Evolutionary conservation across 331 rosid genomes (phyloP).

Genomic region (Acacia pycnantha): DNA sequence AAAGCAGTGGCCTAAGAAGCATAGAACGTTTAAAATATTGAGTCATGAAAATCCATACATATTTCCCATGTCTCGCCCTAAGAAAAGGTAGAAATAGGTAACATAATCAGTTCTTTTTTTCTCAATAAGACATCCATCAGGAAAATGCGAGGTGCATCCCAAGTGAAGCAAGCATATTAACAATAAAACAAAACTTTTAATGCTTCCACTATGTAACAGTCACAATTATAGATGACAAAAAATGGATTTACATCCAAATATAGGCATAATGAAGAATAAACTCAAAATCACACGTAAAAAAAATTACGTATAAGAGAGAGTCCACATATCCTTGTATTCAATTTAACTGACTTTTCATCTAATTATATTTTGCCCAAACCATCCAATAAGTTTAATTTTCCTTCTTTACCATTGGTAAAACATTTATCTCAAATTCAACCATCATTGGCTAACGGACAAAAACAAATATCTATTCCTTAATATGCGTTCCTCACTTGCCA

Average conservation of each 20-base stretch:
- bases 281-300: neutral
- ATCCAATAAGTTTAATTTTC: neutral
- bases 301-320: neutral
- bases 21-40: neutral
- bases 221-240: neutral
- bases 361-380: neutral
- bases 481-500: neutral
- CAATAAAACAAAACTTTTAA: neutral
- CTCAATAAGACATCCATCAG: neutral
- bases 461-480: neutral
- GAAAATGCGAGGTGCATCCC: neutral
- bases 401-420: neutral
- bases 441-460: neutral
- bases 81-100: neutral
- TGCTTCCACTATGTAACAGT: neutral
- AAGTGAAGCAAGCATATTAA: neutral
- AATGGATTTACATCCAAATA: neutral
- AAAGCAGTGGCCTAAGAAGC: constrained; percentile 15
- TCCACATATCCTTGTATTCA: neutral
- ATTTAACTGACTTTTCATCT: neutral
- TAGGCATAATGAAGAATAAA: neutral
- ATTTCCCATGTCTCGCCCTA: neutral
- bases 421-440: neutral
- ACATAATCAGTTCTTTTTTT: neutral
- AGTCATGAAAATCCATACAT: neutral